Evolutionary conservation across 2,329 filamentous ascomycete genomes (phyloP), one percentile per base, ranked within the genome.

Genomic region (Penicillium sp.): DNA sequence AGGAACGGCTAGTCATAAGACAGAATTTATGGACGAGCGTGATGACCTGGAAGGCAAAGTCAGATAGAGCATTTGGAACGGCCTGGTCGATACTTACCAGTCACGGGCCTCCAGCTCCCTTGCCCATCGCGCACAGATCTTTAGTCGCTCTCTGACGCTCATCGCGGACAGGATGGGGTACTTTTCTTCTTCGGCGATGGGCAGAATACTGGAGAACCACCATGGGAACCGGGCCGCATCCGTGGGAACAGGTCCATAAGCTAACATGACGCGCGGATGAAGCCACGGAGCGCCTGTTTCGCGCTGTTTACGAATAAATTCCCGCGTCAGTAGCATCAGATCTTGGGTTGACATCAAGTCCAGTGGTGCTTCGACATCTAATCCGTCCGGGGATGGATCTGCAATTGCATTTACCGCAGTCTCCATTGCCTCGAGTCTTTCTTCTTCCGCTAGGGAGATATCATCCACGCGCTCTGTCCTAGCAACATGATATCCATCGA

Each of bases 181-280:
- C 69, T 93, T 95, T 65, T 94, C 88, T 26, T 85, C 77, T 25
- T 94, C 89, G 14, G 83, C 82, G 35, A 94, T 85, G 0, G 91
- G 91, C 12, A 96, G 74, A 20, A 94, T 86, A 67, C 85, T 90
- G 9, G 89, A 92, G 62, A 96, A 88, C 92, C 92, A 97, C 82
- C 92, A 96, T 0, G 92, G 89, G 62, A 96, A 94, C 1, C 85
- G 72, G 3, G 86, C 86, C 1, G 90, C 86, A 66, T 96, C 90
- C 15, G 83, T 79, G 0, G 91, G 92, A 20, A 87, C 88, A 55
- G 89, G 84, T 12, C 92, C 92, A 61, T 93, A 94, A 6, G 89
- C 85, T 29, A 84, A 77, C 27, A 92, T 77, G 31, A 92, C 86
- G 8, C 87, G 83, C 40, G 86, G 81, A 53, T 89, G 84, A 26